Evolutionary conservation across 2,329 filamentous ascomycete genomes (phyloP).

Genomic region (Chalara sp.): DNA sequence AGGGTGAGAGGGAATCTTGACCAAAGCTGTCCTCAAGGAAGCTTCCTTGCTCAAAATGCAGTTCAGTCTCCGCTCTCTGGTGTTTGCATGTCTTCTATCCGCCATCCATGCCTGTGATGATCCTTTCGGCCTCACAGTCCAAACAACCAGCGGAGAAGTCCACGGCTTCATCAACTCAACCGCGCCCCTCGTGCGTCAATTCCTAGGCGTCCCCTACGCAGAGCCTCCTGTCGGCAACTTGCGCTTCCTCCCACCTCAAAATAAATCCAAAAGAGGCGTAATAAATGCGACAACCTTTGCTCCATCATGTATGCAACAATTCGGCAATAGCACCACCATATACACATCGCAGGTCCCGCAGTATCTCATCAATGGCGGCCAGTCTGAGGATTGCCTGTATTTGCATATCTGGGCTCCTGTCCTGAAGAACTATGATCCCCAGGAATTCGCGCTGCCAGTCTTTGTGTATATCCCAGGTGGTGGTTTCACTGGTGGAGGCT

Average conservation of each 20-base stretch:
- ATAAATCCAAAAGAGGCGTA: slow-evolving; percentile 2
- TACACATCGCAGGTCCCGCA: slow-evolving; percentile 10
- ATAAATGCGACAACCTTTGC: slow-evolving; percentile 14
- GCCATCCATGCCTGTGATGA: too few species aligned
- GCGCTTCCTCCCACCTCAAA: slow-evolving; percentile 28
- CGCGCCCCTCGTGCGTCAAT: slow-evolving; percentile 19
- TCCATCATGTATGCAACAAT: slow-evolving; percentile 15
- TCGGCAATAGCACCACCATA: slow-evolving; percentile 4
- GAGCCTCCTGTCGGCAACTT: slow-evolving; percentile 29
- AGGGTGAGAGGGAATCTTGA: too few species aligned
- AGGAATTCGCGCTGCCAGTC: slow-evolving; percentile 22
- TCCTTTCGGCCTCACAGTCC: slow-evolving; percentile 1
- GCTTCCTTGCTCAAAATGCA: too few species aligned
- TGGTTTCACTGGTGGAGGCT: slow-evolving; percentile 24
- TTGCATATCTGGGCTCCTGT: slow-evolving; percentile 29
- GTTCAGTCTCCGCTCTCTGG: too few species aligned
- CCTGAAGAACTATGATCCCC: slow-evolving; percentile 14
- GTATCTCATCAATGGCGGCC: not conserved
- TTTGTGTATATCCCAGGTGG: slow-evolving; percentile 38
- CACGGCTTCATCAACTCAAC: slow-evolving; percentile 13
- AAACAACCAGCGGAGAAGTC: slow-evolving; percentile 11
- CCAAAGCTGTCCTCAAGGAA: too few species aligned
- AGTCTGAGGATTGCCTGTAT: slow-evolving; percentile 30
- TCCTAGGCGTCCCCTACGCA: slow-evolving; percentile 33
- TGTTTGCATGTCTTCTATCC: too few species aligned